Conservation (phyloP, 2,329 filamentous ascomycete species). For the Colletotrichum tropicicola region DNA sequence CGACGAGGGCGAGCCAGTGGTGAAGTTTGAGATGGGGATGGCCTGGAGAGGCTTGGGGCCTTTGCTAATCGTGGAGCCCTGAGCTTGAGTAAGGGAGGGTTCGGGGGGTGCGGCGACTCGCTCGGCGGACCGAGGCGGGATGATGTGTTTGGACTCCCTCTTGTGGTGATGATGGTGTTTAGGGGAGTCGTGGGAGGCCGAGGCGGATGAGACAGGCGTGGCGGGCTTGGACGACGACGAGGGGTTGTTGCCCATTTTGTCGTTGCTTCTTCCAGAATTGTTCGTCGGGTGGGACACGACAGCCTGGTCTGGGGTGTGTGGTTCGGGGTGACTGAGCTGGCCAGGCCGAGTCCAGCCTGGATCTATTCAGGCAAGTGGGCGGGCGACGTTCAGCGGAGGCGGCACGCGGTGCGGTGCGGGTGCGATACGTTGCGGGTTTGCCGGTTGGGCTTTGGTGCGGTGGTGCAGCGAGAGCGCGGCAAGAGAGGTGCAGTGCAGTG, state of each 20-base stretch:
- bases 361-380: constrained; percentile 24
- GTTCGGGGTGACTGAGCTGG: constrained; percentile 33
- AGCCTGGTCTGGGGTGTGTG: constrained; percentile 25
- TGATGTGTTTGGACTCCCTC: constrained; percentile 60
- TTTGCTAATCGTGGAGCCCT: constrained; percentile 61
- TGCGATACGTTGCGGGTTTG: constrained; percentile 1
- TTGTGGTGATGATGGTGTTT: constrained; percentile 36
- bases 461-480: constrained; percentile 11
- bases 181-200: constrained; percentile 38
- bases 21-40: constrained; percentile 59
- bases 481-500: constrained; percentile 1
- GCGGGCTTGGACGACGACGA: constrained; percentile 42
- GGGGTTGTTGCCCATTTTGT: constrained; percentile 46
- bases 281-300: constrained; percentile 26
- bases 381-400: constrained; percentile 20
- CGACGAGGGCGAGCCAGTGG: constrained; percentile 51
- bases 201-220: constrained; percentile 39
- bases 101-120: constrained; percentile 69
- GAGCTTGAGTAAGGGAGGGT: constrained; percentile 68
- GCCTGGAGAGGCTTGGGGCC: constrained; percentile 57
- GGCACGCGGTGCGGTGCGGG: constrained; percentile 8
- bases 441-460: constrained; percentile 12
- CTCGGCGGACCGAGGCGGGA: constrained; percentile 63
- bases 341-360: constrained; percentile 15
- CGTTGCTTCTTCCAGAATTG: constrained; percentile 22